Base-by-base conservation (phyloP, 208 protist genomes). In the Polymyxa betae region DNA sequence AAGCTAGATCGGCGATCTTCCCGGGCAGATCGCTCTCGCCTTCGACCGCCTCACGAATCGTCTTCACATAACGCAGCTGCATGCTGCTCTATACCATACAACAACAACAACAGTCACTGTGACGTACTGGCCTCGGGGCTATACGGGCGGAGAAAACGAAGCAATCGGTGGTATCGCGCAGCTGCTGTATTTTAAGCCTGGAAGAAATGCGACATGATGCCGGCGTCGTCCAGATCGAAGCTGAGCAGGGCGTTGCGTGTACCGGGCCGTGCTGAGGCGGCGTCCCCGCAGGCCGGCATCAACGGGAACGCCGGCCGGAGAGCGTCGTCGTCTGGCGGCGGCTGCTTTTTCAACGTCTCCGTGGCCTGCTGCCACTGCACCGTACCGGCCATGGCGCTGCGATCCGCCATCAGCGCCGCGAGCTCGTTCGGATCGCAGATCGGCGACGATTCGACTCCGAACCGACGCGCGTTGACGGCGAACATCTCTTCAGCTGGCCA, bases 21-120 rank as follows among this genome's bases (percentile, higher is more conserved):
- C 38, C 49, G 41, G 68, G 68, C 49, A 82, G 54, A 29, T 77
- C 89, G 38, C 68, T 49, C 32, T 90, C 89, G 5, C 38, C 89
- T 24, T 93, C 91, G 89, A 96, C 94, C 32, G 96, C 93, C 29
- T 94, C 92, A 54, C 95, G 94, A 38, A 98, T 87, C 72, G 96
- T 98, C 92, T 97, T 96, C 60, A 96, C 95, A 92, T 98, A 96
- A 35, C 95, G 94, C 20, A 98, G 94, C 94, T 98, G 96, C 97
- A 98, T 98, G 0, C 38, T 91, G 0, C 88, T 0, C 10, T 91
- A 46, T 90, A 35, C 16, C 77, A n/a, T n/a, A 68, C 54, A n/a
- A n/a, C n/a, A n/a, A n/a, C n/a, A n/a, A n/a, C n/a, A n/a, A n/a
- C n/a, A n/a, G n/a, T n/a, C n/a, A n/a, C n/a, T n/a, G n/a, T n/a